Base-by-base conservation (phyloP, 2,329 filamentous ascomycete genomes). In the Fusarium sp. region DNA sequence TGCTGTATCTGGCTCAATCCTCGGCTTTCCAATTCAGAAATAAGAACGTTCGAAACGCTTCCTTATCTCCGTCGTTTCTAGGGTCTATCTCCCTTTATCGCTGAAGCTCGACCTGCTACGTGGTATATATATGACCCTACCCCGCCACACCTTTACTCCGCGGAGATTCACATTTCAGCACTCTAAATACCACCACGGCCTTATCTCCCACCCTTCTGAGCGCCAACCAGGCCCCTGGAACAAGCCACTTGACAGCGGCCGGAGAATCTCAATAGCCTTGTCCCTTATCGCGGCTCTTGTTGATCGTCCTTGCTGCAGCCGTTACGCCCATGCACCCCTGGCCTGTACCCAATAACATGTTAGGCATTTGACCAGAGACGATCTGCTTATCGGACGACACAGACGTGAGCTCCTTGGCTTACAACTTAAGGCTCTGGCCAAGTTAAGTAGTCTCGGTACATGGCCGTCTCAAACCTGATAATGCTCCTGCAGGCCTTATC, bases 131-230 rank as follows among this genome's bases (percentile, higher is more conserved):
- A 55, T 61, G 44, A 48, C 42, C 39, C 52, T 70, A 58, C 61
- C 61, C 67, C 71, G 62, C 71, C 55, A 62, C 26, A 52, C 26
- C 13, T 41, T 37, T 21, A 41, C 73, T 75, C 73, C 73, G 73
- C 73, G 71, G 73, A 75, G 71, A 75, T 73, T 69, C 73, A 66
- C 59, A 66, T 44, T 65, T 61, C 70, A 50, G 54, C 51, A 39
- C 58, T 53, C 52, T 26, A 48, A 72, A 63, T 48, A 70, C 61
- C 56, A 62, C 71, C 41, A 63, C 62, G 43, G 44, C 49, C 71
- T 74, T 73, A 74, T 75, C 73, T 75, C 50, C 65, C 45, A 48
- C 46, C 62, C 44, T 41, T 58, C 69, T 55, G 28, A 59, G 55
- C 58, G 39, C 68, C 62, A 68, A 57, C 14, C 58, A 61, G 49